Base-by-base conservation (phyloP, 768 basidiomycete genomes). In the Gymnopilus junonius region DNA sequence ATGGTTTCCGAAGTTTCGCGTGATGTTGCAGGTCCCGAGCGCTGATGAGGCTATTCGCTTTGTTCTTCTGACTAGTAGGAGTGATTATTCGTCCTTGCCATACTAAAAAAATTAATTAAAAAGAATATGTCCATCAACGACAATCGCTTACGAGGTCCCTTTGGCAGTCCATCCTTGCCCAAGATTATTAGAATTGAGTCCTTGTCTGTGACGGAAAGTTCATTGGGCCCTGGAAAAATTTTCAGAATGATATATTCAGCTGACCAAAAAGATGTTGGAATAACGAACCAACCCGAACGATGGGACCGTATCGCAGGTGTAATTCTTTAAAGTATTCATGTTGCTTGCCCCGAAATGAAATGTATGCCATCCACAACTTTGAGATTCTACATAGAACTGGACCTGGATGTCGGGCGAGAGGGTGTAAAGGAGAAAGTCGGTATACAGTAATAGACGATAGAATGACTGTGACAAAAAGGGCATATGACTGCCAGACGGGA, bases 301-400 rank as follows among this genome's bases (percentile, higher is more conserved):
- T 71, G 20, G 82, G 78, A 0, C 87, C 87, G 57, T 87, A 86
- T n/a, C 72, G 73, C 15, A 76, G 72, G 67, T 88, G 87, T 23
- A 87, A 65, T 6, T 69, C 60, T 45, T 80, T 69, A 57, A 79
- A 77, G 60, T 79, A 79, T 3, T 75, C 61, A 63, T 87, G 83
- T 29, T 80, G 75, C 58, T 78, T 76, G 1, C 84, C 84, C 14
- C 55, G 58, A 17, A 55, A 69, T 2, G 74, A 70, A 14, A 78
- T 60, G 31, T 61, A 75, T 0, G 73, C 73, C 7, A 71, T 67
- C 72, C 76, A 79, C 0, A 81, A 39, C 60, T 79, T 81, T 8
- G 79, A 76, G 21, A 80, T 35, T 53, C 73, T 80, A 70, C 71
- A 73, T 4, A 75, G 50, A 0, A 74, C 10, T 0, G 84, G 84